Conservation (phyloP, 2,329 filamentous ascomycete species). For the Pseudogymnoascus sp. region DNA sequence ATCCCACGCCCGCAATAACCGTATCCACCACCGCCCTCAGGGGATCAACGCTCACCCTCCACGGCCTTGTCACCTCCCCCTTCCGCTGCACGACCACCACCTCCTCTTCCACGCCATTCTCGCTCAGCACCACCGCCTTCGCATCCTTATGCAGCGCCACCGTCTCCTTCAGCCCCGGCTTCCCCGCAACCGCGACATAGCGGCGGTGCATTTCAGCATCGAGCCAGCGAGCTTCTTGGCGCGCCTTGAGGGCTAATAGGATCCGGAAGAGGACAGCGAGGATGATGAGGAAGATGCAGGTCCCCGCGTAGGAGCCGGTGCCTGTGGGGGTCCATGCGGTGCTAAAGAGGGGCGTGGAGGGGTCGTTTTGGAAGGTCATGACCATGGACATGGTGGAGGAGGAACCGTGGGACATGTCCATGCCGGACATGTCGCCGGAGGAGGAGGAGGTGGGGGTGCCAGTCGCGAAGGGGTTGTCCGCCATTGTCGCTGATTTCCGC, state of each 20-base stretch:
- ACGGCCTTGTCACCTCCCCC: constrained; percentile 54
- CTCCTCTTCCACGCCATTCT: constrained; percentile 74
- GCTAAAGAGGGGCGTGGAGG: constrained; percentile 60
- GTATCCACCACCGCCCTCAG: constrained; percentile 66
- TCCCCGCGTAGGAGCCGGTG: constrained; percentile 71
- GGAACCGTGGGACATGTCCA: not conserved
- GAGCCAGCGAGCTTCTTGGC: constrained; percentile 58
- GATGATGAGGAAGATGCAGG: constrained; percentile 83
- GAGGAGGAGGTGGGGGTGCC: not conserved
- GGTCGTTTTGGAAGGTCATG: constrained; percentile 60
- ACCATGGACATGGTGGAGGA: constrained; percentile 35
- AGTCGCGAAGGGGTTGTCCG: not conserved
- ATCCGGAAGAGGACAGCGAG: constrained; percentile 65
- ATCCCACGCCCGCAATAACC: constrained; percentile 69
- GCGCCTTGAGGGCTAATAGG: constrained; percentile 66
- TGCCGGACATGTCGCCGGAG: not conserved
- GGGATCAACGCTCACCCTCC: constrained; percentile 75
- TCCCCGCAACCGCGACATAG: constrained; percentile 67
- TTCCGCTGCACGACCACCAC: constrained; percentile 65
- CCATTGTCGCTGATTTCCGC: not conserved
- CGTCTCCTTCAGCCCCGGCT: constrained; percentile 45
- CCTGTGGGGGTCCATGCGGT: constrained; percentile 65
- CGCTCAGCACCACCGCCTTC: constrained; percentile 61
- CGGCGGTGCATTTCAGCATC: constrained; percentile 66
- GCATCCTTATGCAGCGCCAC: constrained; percentile 38